Base-by-base conservation (phyloP, 2,329 filamentous ascomycete species). In the Microcyclospora tardicrescens region DNA sequence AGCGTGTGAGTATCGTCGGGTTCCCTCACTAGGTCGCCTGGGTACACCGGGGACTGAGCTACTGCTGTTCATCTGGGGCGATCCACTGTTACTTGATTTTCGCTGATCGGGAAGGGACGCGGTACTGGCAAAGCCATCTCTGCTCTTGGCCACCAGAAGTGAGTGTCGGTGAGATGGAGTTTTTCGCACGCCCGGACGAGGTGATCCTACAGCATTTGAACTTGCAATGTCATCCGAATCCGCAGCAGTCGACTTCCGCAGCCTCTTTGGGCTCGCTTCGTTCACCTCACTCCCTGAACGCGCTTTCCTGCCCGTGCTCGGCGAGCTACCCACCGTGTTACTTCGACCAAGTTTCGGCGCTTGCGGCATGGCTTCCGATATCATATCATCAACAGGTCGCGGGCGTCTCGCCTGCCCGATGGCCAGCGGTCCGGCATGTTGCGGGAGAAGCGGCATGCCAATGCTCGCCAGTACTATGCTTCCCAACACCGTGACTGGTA, bases 371-470 rank as follows among this genome's bases (percentile, higher is more conserved):
- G 71, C 63, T 50, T 83, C 78, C 34, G 72, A 71, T 51, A 79
- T 73, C 33, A 71, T 69, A 50, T 79, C 72, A 46, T 73, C 70
- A 8, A 71, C 63, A 5, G 72, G 73, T 46, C 81, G 72, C 13
- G 82, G 81, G 59, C 83, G 84, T 43, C 83, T 72, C 34, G 84
- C 82, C 62, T 91, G 84, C 13, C 83, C 82, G 52, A 91, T 77
- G 34, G 84, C 84, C 39, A 91, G 67, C 12, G 84, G 84, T 1
- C 84, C 84, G 27, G 81, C 83, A 72, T 81, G 84, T 56, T 70
- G 72, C n/a, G 83, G 79, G 13, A 91, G 69, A 47, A 81, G 71
- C 10, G 84, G 84, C 28, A 83, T 69, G 10, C 79, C 84, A 37
- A 87, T 68, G 52, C 80, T 82, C 37, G 81, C 83, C 38, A 89